phyloP scores from a whole-genome alignment of 805 yeast species.

The Jamesozyma hellenica region DNA sequence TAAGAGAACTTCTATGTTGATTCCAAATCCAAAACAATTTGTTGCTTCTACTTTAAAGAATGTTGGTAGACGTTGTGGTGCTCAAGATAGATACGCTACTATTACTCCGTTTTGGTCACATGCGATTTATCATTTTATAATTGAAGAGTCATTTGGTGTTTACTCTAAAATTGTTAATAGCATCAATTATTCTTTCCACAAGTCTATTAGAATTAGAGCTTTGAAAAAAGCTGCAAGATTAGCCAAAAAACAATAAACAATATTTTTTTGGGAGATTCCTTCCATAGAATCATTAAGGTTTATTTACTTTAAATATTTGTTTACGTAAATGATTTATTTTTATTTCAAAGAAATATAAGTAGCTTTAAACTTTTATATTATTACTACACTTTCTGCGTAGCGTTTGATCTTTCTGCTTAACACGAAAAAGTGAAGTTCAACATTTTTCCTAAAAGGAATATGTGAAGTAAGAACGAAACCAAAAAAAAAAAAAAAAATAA shows the following conservation, averaged over 20 bases:
- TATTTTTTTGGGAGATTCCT: no score
- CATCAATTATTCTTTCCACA: slow-evolving; percentile 68
- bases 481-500: no score
- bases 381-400: no score
- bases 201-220: slow-evolving; percentile 71
- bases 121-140: slow-evolving; percentile 79
- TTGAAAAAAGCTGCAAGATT: slow-evolving; percentile 45
- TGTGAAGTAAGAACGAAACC: no score
- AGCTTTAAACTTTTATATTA: no score
- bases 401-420: no score
- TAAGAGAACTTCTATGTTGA: slow-evolving; percentile 57
- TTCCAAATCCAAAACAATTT: slow-evolving; percentile 75
- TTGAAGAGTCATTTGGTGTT: slow-evolving; percentile 74
- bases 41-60: slow-evolving; percentile 60
- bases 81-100: slow-evolving; percentile 82
- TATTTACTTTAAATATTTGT: no score
- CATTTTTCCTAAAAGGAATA: no score
- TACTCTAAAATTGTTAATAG: slow-evolving; percentile 59
- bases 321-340: no score
- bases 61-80: slow-evolving; percentile 81
- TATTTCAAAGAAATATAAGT: no score
- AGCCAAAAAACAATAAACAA: slow-evolving; percentile 19
- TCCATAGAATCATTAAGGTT: no score
- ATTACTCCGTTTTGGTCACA: slow-evolving; percentile 90
- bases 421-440: no score